Evolutionary conservation across 23 red algal genomes (phyloP).

Genomic region (Gracilariopsis chorda): DNA sequence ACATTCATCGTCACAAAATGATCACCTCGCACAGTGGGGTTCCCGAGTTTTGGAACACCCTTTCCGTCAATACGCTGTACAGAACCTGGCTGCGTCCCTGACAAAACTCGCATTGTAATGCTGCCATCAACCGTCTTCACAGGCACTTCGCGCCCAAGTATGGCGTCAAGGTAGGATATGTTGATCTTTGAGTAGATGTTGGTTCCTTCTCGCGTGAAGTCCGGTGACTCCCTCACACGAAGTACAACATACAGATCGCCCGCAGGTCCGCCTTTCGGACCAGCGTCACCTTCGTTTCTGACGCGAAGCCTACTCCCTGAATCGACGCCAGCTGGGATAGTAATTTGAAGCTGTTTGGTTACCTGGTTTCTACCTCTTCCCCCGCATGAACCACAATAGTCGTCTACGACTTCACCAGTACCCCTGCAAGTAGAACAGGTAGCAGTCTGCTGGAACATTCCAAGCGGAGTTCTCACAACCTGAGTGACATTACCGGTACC

Average conservation of each 20-base stretch:
- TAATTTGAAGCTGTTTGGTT: constrained; percentile 91
- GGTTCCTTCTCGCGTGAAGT: constrained; percentile 82
- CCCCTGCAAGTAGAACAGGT: constrained; percentile 87
- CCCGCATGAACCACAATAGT: constrained; percentile 90
- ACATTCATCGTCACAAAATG: constrained; percentile 95
- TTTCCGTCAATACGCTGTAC: constrained; percentile 87
- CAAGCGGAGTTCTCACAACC: constrained; percentile 95
- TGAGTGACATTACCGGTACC: constrained; percentile 90
- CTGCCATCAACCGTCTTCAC: constrained; percentile 91
- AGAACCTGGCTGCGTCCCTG: constrained; percentile 90
- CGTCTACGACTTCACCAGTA: constrained; percentile 86
- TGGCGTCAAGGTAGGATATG: constrained; percentile 95
- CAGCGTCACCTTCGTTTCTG: constrained; percentile 95
- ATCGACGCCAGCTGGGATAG: constrained; percentile 96
- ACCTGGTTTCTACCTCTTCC: constrained; percentile 87
- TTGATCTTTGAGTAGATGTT: constrained; percentile 75
- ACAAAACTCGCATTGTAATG: constrained; percentile 54
- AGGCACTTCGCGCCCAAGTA: constrained; percentile 76
- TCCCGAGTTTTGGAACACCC: constrained; percentile 97
- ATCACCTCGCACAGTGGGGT: constrained; percentile 68
- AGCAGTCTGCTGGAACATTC: constrained; percentile 87
- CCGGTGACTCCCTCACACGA: constrained; percentile 61
- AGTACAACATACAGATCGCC: constrained; percentile 96
- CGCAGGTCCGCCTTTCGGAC: constrained; percentile 76
- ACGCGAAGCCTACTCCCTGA: constrained; percentile 88